A percentile compares a stretch with the other conserved stretches of the same genome.
Evolutionary conservation across 108 stramenopile species (phyloP).

Genomic region (Fragilariopsis cylindrus): DNA sequence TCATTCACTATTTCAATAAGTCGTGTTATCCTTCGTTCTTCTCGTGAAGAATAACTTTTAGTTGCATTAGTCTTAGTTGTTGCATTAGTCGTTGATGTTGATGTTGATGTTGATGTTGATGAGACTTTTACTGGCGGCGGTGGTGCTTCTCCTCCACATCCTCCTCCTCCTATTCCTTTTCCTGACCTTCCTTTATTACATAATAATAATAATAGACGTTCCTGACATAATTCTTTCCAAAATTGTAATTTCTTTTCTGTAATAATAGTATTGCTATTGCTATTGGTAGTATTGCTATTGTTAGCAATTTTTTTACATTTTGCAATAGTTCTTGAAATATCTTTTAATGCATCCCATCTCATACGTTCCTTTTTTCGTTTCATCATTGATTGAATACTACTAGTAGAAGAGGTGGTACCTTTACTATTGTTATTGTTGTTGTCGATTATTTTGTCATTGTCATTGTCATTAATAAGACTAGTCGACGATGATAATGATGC

Average conservation of each 20-base stretch:
- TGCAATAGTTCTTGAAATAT: slow-evolving; percentile 12
- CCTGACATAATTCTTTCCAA: slow-evolving; percentile 8
- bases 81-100: no score
- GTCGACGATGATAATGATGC: no score
- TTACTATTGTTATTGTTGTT: background rate
- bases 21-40: background rate
- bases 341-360: slow-evolving; percentile 17
- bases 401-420: background rate
- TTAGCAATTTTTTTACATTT: background rate
- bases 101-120: no score
- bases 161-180: no score
- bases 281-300: background rate
- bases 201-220: background rate
- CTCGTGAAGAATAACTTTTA: background rate
- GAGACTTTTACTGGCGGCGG: no score
- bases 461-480: background rate
- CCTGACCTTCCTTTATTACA: no score
- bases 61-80: background rate
- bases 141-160: no score
- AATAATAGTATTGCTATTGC: background rate
- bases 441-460: background rate
- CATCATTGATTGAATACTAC: slow-evolving; percentile 4
- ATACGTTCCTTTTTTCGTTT: background rate
- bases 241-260: background rate
- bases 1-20: background rate